Conservation (phyloP, 75 land plant genomes). For the Larix kaempferi region DNA sequence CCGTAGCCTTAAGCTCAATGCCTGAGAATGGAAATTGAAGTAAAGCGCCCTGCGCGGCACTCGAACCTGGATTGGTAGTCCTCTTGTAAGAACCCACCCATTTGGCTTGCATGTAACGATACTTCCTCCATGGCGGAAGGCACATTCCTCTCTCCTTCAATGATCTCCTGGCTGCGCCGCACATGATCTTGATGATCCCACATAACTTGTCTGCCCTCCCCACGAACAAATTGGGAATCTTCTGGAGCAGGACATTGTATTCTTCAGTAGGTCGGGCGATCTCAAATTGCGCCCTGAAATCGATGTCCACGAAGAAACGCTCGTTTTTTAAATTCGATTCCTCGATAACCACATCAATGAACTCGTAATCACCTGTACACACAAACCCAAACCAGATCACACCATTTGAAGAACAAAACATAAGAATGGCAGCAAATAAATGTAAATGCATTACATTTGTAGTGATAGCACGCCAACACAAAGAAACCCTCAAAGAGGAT, state of each 20-base stretch:
- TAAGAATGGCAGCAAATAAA: not conserved
- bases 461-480: not conserved
- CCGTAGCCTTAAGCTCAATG: not conserved
- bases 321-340: not conserved
- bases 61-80: conserved; percentile 37
- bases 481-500: not conserved
- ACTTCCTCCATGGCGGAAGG: conserved; percentile 84
- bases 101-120: conserved; percentile 61
- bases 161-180: conserved; percentile 55
- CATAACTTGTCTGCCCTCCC: conserved; percentile 50
- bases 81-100: conserved; percentile 77
- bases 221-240: conserved; percentile 44
- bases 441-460: not conserved
- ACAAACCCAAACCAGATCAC: conserved; percentile 1
- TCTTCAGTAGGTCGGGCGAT: conserved; percentile 61
- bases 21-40: conserved; percentile 25
- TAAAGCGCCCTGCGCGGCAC: conserved; percentile 67
- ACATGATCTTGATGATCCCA: conserved; percentile 43
- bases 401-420: not conserved
- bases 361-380: conserved; percentile 43
- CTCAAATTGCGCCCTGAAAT: conserved; percentile 64
- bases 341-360: conserved; percentile 57
- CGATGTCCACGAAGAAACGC: conserved; percentile 58
- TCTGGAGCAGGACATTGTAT: conserved; percentile 28
- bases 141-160: conserved; percentile 44